phyloP scores from a whole-genome alignment of 78 protist species.

The Tieghemostelium lacteum region DNA sequence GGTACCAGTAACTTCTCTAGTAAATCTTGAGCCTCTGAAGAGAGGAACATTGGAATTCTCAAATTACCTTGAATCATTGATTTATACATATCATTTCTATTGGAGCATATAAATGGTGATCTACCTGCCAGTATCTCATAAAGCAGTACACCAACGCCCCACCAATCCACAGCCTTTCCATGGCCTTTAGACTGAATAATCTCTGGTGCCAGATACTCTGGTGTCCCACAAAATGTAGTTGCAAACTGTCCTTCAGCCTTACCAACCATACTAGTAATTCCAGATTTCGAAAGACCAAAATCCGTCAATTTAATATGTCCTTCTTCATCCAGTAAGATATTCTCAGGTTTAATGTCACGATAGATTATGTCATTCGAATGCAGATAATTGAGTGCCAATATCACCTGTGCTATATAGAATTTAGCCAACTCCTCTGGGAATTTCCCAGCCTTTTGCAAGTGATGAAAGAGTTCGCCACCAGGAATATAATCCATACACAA shows the following conservation, averaged over 20 bases:
- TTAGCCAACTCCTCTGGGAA: constrained; percentile 74
- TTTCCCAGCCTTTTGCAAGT: constrained; percentile 84
- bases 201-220: constrained; percentile 98
- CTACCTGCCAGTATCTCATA: constrained; percentile 92
- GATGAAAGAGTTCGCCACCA: constrained; percentile 94
- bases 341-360: constrained; percentile 91
- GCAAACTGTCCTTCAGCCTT: constrained; percentile 53
- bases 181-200: constrained; percentile 83
- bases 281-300: constrained; percentile 84
- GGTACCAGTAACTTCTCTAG: constrained; percentile 52
- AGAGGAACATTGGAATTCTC: constrained; percentile 69
- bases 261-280: constrained; percentile 61
- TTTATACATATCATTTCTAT: constrained; percentile 81
- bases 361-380: constrained; percentile 83
- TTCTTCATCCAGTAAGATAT: constrained; percentile 82
- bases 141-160: constrained; percentile 91
- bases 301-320: constrained; percentile 87
- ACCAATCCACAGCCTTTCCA: constrained; percentile 95
- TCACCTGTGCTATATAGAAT: constrained; percentile 83
- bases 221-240: constrained; percentile 98
- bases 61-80: constrained; percentile 83
- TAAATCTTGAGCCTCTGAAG: constrained; percentile 69
- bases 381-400: constrained; percentile 78
- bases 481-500: constrained; percentile 93
- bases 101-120: constrained; percentile 78